Percentiles rank a stretch among this genome's conserved stretches.
Conservation (phyloP, 202 grass and related monocot genomes). For the Panicum virgatum region DNA sequence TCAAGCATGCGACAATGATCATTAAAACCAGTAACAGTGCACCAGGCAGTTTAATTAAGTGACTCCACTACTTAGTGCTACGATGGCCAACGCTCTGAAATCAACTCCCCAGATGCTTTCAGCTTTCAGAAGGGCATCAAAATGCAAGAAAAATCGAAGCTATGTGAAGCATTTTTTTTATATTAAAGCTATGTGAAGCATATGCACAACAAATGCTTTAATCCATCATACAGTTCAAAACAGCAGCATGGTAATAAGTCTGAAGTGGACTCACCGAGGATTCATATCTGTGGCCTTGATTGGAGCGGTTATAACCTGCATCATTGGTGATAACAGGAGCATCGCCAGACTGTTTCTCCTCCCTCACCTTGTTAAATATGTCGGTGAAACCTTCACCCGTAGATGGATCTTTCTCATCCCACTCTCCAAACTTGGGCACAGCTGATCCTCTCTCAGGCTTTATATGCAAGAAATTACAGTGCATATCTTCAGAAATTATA, state of each 20-base stretch:
- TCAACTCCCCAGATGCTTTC: neutral
- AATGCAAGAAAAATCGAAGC: neutral
- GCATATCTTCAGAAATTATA: constrained; percentile 24
- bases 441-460: constrained; percentile 80
- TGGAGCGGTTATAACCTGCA: constrained; percentile 42
- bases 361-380: constrained; percentile 85
- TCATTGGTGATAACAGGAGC: constrained; percentile 26
- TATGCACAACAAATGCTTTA: neutral
- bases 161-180: neutral
- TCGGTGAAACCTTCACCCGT: constrained; percentile 79
- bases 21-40: neutral
- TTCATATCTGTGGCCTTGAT: constrained; percentile 47
- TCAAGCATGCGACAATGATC: neutral
- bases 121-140: constrained; percentile 8
- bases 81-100: neutral
- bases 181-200: neutral
- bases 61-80: neutral
- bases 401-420: constrained; percentile 86
- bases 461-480: constrained; percentile 15
- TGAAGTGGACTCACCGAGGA: constrained; percentile 61
- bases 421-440: constrained; percentile 93
- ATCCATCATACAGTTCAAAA: neutral
- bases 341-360: constrained; percentile 66
- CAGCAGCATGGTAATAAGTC: neutral
- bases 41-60: neutral